Base-by-base conservation (phyloP, 2,329 filamentous ascomycete species). In the Chaetomiaceae sp. region DNA sequence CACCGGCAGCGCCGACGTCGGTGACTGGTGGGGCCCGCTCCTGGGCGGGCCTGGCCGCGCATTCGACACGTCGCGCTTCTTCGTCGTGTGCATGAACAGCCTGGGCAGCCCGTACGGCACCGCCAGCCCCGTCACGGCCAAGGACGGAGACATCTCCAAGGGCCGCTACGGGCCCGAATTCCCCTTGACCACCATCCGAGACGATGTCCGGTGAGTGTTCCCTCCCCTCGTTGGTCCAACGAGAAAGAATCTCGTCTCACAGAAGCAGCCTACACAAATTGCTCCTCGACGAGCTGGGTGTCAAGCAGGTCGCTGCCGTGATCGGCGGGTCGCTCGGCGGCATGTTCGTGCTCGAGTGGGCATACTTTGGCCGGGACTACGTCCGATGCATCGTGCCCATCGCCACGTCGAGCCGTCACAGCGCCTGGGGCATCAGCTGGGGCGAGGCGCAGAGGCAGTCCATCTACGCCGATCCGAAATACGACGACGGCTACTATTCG, bases 401-500 rank as follows among this genome's bases (percentile, higher is more conserved):
- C 60, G 89, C 89, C 19, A 93, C 89, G 5, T 92, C 88, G 7
- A 88, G 86, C 60, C 77, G 85, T 37, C 89, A 93, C 68, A 92
- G 87, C 62, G 89, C 89, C 5, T 95, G 89, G 89, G 86, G 89
- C 20, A 95, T 93, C 63, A 91, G 86, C 69, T 95, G 89, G 89
- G 88, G 87, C 37, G 89, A 93, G 66, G 88, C 88, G 3, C 89
- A 95, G 67, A 78, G 89, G 45, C 88, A 93, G 70, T 91, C 87
- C 76, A 97, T 99, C 66, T 99, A 97, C 71, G 91, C 89, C 34
- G 93, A 99, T 66, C 93, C 93, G 27, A 97, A 96, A 73, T 99
- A 99, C 68, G 90, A 96, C 55, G 91, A 97, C 63, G 93, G 93
- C 39, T 97, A 96, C 71, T 99, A 97, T 66, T 64, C 82, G 1